Conservation (phyloP, 2,329 filamentous ascomycete species). For the Geoglossum cookeanum region DNA sequence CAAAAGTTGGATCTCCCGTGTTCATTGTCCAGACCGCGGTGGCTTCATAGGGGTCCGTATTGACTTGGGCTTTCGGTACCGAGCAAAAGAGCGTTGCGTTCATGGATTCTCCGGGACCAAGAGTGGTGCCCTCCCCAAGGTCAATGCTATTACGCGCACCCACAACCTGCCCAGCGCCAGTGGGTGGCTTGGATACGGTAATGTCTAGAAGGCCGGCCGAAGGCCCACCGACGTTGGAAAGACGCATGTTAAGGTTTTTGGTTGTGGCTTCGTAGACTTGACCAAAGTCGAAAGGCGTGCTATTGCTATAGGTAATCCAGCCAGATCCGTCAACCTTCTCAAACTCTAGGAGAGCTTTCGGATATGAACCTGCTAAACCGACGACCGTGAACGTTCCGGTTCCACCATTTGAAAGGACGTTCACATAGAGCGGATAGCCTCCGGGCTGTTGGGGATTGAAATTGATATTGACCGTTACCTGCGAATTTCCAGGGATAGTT, state of each 20-base stretch:
- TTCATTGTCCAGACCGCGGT: slow-evolving; percentile 22
- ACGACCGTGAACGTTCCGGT: too few species aligned
- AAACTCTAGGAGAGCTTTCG: too few species aligned
- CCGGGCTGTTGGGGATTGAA: background rate
- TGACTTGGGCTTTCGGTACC: slow-evolving; percentile 12
- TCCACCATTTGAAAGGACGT: too few species aligned
- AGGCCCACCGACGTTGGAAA: slow-evolving; percentile 12
- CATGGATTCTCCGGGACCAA: slow-evolving; percentile 13
- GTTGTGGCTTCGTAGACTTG: slow-evolving; percentile 19
- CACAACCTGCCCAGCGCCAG: slow-evolving; percentile 29
- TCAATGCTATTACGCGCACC: slow-evolving; percentile 8
- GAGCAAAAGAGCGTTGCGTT: slow-evolving; percentile 15
- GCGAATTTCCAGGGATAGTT: slow-evolving; percentile 23
- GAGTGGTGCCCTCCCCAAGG: slow-evolving; percentile 14
- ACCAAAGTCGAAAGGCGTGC: slow-evolving; percentile 24
- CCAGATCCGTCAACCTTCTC: slow-evolving; percentile 4
- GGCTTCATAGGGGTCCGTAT: slow-evolving; percentile 12
- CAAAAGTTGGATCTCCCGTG: slow-evolving; percentile 23
- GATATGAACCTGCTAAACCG: too few species aligned
- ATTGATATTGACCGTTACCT: slow-evolving; percentile 23
- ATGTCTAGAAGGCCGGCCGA: slow-evolving; percentile 3
- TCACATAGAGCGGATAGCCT: too few species aligned
- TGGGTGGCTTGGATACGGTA: slow-evolving; percentile 11
- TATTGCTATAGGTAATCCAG: slow-evolving; percentile 30
- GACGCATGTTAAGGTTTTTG: slow-evolving; percentile 16